Evolutionary conservation across 192 early-diverging fungal species (phyloP).

Genomic region (Geosiphon pyriformis): DNA sequence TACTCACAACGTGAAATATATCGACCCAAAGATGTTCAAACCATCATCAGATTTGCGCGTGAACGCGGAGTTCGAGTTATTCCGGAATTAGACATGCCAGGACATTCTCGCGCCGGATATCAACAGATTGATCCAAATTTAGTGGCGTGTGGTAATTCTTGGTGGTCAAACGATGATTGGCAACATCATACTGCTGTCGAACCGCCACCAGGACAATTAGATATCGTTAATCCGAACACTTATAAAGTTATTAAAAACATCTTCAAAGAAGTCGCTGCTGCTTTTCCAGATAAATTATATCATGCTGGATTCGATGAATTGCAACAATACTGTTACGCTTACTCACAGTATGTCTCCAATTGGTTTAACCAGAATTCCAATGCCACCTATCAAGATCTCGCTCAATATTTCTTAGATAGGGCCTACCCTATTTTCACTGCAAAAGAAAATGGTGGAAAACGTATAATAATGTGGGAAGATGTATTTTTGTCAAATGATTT

Average conservation of each 20-base stretch:
- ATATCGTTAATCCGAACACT: conserved; percentile 60
- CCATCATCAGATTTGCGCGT: conserved; percentile 63
- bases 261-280: conserved; percentile 55
- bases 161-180: conserved; percentile 57
- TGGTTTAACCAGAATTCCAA: conserved; percentile 38
- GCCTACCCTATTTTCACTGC: conserved; percentile 44
- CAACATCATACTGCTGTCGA: conserved; percentile 52
- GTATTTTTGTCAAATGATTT: conserved; percentile 31
- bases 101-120: conserved; percentile 55
- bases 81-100: conserved; percentile 92
- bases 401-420: conserved; percentile 48
- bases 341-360: conserved; percentile 39
- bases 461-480: conserved; percentile 77
- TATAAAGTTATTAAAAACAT: conserved; percentile 57
- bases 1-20: conserved; percentile 64
- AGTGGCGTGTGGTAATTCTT: conserved; percentile 53
- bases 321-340: conserved; percentile 63
- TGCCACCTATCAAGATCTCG: conserved; percentile 34
- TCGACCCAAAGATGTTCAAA: conserved; percentile 74
- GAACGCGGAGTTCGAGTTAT: conserved; percentile 80
- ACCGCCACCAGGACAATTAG: conserved; percentile 81
- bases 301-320: conserved; percentile 80
- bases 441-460: conserved; percentile 33
- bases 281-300: conserved; percentile 67
- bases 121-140: conserved; percentile 50